Evolutionary conservation across 768 basidiomycete species (phyloP), one percentile per base, ranked within the genome.

Genomic region (Termitomyces sp.): DNA sequence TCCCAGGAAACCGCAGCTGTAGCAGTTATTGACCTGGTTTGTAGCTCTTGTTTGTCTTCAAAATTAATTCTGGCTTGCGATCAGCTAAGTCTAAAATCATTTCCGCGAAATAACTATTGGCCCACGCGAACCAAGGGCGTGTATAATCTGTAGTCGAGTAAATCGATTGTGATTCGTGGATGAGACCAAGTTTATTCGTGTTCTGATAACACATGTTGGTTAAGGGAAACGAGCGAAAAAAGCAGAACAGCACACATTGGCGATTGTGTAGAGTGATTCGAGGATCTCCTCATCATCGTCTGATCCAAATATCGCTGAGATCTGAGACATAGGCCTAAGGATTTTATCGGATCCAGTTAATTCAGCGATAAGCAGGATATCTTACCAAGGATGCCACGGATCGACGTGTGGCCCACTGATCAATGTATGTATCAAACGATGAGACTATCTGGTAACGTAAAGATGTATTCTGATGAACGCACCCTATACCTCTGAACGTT

Each of bases 61-160:
- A 77, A 49, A 91, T 81, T 30, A 91, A 74, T 50, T 76, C 74
- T 4, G 90, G 90, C 68, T 90, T 90, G 58, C 88, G 77, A 61
- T 81, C 74, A 43, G 90, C 89, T 35, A 92, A 74, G 63, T 92
- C 88, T 54, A 91, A 70, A 20, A 91, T 73, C 87, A 90, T 89
- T 73, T 91, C 89, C 36, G 89, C 83, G 65, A 90, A 91, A 69
- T 87, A 92, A 69, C 87, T 87, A 67, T 89, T 90, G 14, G 85
- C 89, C 88, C 88, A 90, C 22, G 89, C 88, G 69, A 90, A 90
- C 88, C 88, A 90, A 20, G 83, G 76, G 22, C 88, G 77, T 36
- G 87, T 89, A 64, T 87, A 90, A 28, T 77, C 75, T 16, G 70
- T 71, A 20, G 69, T 62, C 35, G 83, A 69, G 68, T 86, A 85